These are phyloP conservation scores for Ciborinia camelliae DNA, from an alignment of 2,329 filamentous ascomycete species.

Conservation along the genomic window DNA sequence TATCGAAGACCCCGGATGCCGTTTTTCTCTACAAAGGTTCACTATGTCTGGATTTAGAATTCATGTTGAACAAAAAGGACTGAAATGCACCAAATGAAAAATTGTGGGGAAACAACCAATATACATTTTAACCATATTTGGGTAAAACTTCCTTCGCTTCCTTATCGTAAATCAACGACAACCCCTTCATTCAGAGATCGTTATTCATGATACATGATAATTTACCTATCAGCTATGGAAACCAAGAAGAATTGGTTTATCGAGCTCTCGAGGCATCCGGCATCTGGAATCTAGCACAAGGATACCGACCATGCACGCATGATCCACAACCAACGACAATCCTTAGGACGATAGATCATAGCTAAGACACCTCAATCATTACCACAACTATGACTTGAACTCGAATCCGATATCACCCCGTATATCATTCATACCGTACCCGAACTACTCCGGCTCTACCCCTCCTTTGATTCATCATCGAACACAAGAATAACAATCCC, in stretches of 20 bases:
- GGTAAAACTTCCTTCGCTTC: conserved; percentile 23
- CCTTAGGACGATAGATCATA: not conserved
- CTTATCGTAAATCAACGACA: conserved; percentile 22
- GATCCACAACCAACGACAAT: not conserved
- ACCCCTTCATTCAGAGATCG: not conserved
- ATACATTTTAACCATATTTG: conserved; percentile 23
- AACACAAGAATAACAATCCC: conserved; percentile 2
- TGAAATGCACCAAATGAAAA: not conserved
- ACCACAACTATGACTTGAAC: not conserved
- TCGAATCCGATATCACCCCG: not conserved
- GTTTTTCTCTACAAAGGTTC: not conserved
- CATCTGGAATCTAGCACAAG: too few species aligned
- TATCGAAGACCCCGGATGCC: not conserved
- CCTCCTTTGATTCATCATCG: not conserved
- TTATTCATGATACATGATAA: not conserved
- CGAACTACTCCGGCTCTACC: not conserved
- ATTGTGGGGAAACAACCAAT: conserved; percentile 5
- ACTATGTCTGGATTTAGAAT: not conserved
- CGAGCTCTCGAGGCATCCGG: not conserved
- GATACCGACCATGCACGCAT: not conserved
- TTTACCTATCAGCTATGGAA: not conserved
- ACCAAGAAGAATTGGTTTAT: not conserved
- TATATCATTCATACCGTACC: not conserved
- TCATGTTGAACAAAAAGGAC: not conserved
- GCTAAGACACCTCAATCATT: not conserved